Base-by-base conservation (phyloP, 2,329 filamentous ascomycete species). In the Diaporthe ilicicola region DNA sequence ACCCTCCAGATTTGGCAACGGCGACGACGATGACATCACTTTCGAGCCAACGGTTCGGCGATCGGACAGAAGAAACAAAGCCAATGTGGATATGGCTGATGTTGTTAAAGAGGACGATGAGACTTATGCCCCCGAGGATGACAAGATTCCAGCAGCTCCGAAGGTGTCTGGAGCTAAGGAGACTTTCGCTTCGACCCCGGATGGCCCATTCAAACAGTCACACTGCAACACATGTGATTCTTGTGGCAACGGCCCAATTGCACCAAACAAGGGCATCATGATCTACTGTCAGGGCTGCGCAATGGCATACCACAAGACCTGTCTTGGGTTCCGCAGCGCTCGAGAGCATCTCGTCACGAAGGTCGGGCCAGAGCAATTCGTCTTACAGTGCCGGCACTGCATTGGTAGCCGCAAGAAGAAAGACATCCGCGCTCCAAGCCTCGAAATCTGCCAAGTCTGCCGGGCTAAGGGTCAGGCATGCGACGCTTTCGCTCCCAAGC, bases 321-420 rank as follows among this genome's bases (percentile, higher is more conserved):
- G 96, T 77, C 85, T 99, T 34, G 94, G 95, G 1, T 85, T 87
- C 61, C 89, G 96, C 62, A 88, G 87, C 65, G 84, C 80, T 15
- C 88, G 96, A 72, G 94, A 97, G n/a, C 96, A 98, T 79, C 83
- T 96, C 44, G 94, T 94, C 12, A 98, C 94, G 29, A 99, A 98
- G 79, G 82, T 98, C 66, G 91, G 86, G 2, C 85, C 92, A 1
- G 90, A 92, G 2, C 82, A 92, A 46, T 98, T 97, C 76, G 91
- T 99, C 19, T 83, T 99, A 48, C 96, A 99, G 79, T 99, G 96
- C 82, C 92, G 91, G 74, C 92, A 91, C 70, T 99, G 96, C 79
- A 87, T 98, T 73, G 91, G 91, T 4, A 78, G 87, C 24, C 87
- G 90, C 55, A 84, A 85, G 72, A 90, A 90, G 77, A 95, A 93